A percentile compares a stretch with the other conserved stretches of the same genome.
phyloP scores from a whole-genome alignment of 1,284 basidiomycete species.

The Phlebopus sp. region DNA sequence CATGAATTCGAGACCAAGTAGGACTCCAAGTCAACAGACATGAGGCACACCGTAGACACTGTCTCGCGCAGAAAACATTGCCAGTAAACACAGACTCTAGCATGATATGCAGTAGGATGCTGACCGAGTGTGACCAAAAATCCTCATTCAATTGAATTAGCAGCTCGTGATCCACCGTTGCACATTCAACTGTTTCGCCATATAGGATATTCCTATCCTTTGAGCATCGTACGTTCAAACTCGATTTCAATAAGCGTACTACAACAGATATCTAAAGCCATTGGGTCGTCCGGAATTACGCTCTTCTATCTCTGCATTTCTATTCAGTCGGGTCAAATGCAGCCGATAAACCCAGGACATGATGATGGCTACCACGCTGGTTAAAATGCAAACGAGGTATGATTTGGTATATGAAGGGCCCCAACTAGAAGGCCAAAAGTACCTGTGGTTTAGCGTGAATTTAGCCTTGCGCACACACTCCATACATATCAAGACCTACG shows the following conservation, averaged over 20 bases:
- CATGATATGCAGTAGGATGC: no score
- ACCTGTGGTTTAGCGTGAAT: constrained; percentile 29
- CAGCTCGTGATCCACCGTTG: no score
- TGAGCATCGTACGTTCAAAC: constrained; percentile 4
- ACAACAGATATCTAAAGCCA: constrained; percentile 49
- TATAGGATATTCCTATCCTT: constrained; percentile 12
- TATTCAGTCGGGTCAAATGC: constrained; percentile 49
- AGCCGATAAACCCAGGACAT: constrained; percentile 55
- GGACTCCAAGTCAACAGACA: no score
- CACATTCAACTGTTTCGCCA: no score
- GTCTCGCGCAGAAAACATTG: no score
- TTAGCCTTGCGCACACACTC: not conserved
- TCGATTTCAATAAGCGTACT: constrained; percentile 6
- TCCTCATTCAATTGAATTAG: no score
- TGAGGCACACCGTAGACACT: no score
- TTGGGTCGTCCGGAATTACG: constrained; percentile 27
- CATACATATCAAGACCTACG: constrained; percentile 34
- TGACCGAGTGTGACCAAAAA: no score
- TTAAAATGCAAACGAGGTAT: constrained; percentile 50
- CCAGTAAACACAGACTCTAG: no score
- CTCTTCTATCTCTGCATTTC: constrained; percentile 42
- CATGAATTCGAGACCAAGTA: constrained; percentile 89
- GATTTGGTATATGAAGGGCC: constrained; percentile 36
- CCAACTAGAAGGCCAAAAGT: constrained; percentile 39
- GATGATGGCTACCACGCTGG: constrained; percentile 42